Evolutionary conservation across 192 early-diverging fungal species (phyloP).

Genomic region (Tieghemiomyces parasiticus): DNA sequence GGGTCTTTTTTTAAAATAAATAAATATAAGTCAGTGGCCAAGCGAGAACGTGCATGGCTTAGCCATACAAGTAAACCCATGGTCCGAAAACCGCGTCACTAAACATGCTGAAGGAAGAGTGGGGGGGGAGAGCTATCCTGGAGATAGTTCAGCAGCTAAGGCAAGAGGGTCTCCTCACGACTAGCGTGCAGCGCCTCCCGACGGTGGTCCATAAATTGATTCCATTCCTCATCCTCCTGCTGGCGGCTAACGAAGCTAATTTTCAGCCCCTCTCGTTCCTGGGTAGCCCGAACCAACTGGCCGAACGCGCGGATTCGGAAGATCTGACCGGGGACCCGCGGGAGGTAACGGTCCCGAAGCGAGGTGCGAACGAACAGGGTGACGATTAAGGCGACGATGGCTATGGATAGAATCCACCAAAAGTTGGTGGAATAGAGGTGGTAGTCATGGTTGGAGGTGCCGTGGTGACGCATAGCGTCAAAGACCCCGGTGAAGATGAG

Average conservation of each 20-base stretch:
- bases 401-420: conserved; percentile 48
- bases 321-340: conserved; percentile 37
- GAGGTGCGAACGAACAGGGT: conserved; percentile 43
- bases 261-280: conserved; percentile 12
- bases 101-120: too few species aligned
- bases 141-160: too few species aligned
- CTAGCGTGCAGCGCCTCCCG: too few species aligned
- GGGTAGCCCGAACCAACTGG: conserved; percentile 29
- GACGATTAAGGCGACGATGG: conserved; percentile 33
- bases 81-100: too few species aligned
- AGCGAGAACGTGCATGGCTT: too few species aligned
- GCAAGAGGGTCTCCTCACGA: too few species aligned
- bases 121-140: too few species aligned
- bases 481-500: conserved; percentile 47
- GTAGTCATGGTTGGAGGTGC: conserved; percentile 25
- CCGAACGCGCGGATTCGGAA: conserved; percentile 46
- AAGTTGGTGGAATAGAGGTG: conserved; percentile 43
- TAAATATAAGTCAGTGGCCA: too few species aligned
- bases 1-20: too few species aligned
- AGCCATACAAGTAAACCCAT: too few species aligned
- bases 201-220: background rate
- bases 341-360: conserved; percentile 52
- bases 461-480: conserved; percentile 29
- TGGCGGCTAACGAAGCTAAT: conserved; percentile 24
- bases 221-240: conserved; percentile 35